Conservation (phyloP, 495 filamentous ascomycete species). For the Talaromyces stipitatus region DNA sequence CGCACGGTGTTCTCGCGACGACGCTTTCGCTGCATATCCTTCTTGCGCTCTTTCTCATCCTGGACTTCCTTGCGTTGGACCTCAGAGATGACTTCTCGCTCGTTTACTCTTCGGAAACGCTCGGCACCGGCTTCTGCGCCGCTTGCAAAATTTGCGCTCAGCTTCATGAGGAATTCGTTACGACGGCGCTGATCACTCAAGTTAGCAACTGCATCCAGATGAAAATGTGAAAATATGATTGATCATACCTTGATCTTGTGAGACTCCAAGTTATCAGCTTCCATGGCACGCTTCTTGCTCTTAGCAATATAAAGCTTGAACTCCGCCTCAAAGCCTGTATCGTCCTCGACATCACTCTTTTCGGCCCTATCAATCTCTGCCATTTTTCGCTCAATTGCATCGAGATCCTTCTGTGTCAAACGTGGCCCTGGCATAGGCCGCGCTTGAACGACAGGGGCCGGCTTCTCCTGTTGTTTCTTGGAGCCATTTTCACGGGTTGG, state of each 20-base stretch:
- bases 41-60: slow-evolving; percentile 98
- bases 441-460: slow-evolving; percentile 1
- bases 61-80: slow-evolving; percentile 84
- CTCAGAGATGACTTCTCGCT: slow-evolving; percentile 67
- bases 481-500: neutral
- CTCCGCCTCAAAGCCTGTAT: slow-evolving; percentile 52
- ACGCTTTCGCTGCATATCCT: slow-evolving; percentile 97
- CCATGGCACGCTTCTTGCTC: slow-evolving; percentile 51
- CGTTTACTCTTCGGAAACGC: slow-evolving; percentile 47
- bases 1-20: slow-evolving; percentile 94
- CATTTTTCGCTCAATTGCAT: slow-evolving; percentile 56
- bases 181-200: slow-evolving; percentile 45
- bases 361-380: slow-evolving; percentile 59
- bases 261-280: slow-evolving; percentile 50
- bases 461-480: neutral
- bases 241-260: slow-evolving; percentile 47
- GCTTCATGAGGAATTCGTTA: slow-evolving; percentile 36
- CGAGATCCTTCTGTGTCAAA: slow-evolving; percentile 57
- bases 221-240: slow-evolving; percentile 4
- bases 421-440: slow-evolving; percentile 31
- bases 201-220: slow-evolving; percentile 6
- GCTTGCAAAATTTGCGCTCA: slow-evolving; percentile 44
- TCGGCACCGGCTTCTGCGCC: slow-evolving; percentile 46
- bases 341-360: slow-evolving; percentile 56
- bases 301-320: slow-evolving; percentile 44